Conservation (phyloP, 1,284 basidiomycete species). For the Entoloma clypeatum region DNA sequence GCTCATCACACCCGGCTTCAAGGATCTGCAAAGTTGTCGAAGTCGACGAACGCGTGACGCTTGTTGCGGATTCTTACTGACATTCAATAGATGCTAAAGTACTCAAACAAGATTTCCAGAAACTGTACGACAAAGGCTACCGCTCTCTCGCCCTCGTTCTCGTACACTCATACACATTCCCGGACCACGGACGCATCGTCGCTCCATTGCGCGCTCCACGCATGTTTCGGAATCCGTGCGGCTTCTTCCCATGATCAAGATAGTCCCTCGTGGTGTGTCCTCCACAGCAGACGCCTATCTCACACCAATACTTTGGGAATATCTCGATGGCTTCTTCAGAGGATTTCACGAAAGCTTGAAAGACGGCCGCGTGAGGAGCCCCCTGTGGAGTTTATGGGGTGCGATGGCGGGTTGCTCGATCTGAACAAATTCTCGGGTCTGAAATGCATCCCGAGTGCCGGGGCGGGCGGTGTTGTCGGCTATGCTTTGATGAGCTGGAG, state of each 20-base stretch:
- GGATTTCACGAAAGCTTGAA: conserved; percentile 79
- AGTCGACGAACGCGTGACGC: conserved; percentile 92
- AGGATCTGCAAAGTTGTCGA: conserved; percentile 83
- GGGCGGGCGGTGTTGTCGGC: conserved; percentile 87
- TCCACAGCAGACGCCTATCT: conserved; percentile 96
- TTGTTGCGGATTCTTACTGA: conserved; percentile 56
- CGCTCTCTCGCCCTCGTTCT: conserved; percentile 85
- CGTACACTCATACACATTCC: conserved; percentile 91
- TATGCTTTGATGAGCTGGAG: conserved; percentile 81
- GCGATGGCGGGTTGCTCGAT: conserved; percentile 85
- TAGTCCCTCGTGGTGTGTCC: conserved; percentile 90
- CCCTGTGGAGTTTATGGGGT: conserved; percentile 81
- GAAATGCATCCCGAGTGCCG: conserved; percentile 85
- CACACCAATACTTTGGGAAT: conserved; percentile 82
- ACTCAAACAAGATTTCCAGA: conserved; percentile 58
- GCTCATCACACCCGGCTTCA: conserved; percentile 90
- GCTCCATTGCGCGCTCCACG: conserved; percentile 68
- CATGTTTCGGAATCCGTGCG: conserved; percentile 85
- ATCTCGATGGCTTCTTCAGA: conserved; percentile 89
- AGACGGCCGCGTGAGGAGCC: conserved; percentile 44
- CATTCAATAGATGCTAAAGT: conserved; percentile 41
- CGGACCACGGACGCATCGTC: conserved; percentile 74
- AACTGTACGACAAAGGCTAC: conserved; percentile 73
- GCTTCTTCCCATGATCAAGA: conserved; percentile 92
- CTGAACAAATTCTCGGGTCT: conserved; percentile 85